Evolutionary conservation across 345 rosid genomes (phyloP), one percentile per base, ranked within the genome.

Genomic region (Aquilaria malaccensis): DNA sequence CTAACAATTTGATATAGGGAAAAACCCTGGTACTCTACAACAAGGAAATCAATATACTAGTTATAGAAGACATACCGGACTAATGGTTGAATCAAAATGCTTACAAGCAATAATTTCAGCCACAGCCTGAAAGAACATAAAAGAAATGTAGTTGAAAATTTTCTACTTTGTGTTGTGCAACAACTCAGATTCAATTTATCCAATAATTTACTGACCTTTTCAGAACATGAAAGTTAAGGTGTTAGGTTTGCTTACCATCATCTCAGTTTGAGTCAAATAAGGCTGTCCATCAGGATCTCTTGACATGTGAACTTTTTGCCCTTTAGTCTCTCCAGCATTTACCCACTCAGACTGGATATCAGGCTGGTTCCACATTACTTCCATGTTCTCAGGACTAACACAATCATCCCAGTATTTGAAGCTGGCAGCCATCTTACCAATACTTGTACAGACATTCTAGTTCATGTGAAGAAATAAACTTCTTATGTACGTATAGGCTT

Each of bases 221-320:
- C 58, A 11, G 6, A 22, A 33, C 50, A 45, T 14, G 66, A 13
- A 58, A 31, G 22, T 64, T 0, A 31, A 45, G 3, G 10, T 45
- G 32, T 48, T 52, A 13, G 47, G 12, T 11, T 41, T 45, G 37
- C 30, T 66, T 71, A 90, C 97, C 93, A 70, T 85, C 87, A 94
- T 87, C 80, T 90, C 97, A 10, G 86, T 87, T 73, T 85, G 95
- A 45, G 99, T 94, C 58, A 94, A 78, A 72, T 84, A 94, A 62
- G 89, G 79, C 64, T 94, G 84, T 2, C 99, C 99, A 64, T 88
- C 96, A 50, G 96, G 95, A 86, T 94, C 99, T 68, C 95, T 77
- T 9, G 99, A 94, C 62, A 94, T 78, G 59, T 86, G 95, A 77
- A 94, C 86, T 68, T 80, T 90, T 59, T 86, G 87, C 11, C 85